Evolutionary conservation across 179 eudicot genomes (phyloP), one percentile per base, ranked within the genome.

Genomic region (Heliamphora pulchella): DNA sequence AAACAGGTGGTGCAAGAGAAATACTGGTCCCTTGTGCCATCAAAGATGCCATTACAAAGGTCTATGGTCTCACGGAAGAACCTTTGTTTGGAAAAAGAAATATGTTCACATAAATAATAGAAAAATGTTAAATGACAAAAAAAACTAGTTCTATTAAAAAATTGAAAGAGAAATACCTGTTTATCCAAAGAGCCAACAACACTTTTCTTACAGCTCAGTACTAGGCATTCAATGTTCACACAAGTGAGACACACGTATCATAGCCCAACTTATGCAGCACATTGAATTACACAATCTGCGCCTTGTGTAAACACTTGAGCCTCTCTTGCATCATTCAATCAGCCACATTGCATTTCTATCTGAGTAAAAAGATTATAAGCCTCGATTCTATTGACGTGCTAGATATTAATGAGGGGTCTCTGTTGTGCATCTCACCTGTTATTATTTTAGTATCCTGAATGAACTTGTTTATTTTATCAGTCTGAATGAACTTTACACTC

Each of bases 401-500:
- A 5, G 51, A 64, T 76, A 47, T 20, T 64, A 53, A 47, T 14
- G 58, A 66, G 55, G 50, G 41, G 17, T 31, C 8, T 50, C 9
- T 53, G 62, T 43, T 31, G 66, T 53, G 62, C 50, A 8, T 39
- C 48, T 14, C 8, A 67, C 14, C 74, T 14, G 41, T 51, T 67
- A 17, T 57, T n/a, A 0, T 55, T 63, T 31, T 78, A 1, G 20
- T 73, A 20, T 13, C 71, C 64, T 81, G 50, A 51, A 62, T 71
- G 17, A 71, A 71, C 57, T 48, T 71, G 13, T 50, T 71, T n/a
- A 18, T 53, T 66, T 71, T n/a, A 18, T 53, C 41, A 5, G 17
- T 80, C 73, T 75, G 46, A 44, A 47, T n/a, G n/a, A 31, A 72
- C 58, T 31, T 53, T 64, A 81, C 72, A 65, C 46, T 74, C 31